A percentile compares a stretch with the other conserved stretches of the same genome.
Conservation (phyloP, 2,329 filamentous ascomycete species). For the Diplodia corticola region DNA sequence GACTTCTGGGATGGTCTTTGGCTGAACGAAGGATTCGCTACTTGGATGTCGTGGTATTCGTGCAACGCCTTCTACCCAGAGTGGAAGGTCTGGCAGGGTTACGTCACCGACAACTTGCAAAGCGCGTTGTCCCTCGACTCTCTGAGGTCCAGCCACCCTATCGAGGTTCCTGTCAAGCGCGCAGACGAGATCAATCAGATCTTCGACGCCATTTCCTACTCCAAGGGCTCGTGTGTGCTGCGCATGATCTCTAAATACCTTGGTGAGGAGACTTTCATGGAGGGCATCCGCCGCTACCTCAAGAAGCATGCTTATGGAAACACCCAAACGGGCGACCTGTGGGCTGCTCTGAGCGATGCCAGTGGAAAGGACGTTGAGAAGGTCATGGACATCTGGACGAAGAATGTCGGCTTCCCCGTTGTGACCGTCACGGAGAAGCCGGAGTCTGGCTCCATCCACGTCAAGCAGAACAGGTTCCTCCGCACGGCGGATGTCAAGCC, state of each 20-base stretch:
- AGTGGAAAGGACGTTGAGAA: constrained; percentile 88
- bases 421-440: constrained; percentile 79
- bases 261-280: constrained; percentile 88
- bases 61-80: constrained; percentile 95
- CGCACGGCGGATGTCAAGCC: constrained; percentile 90
- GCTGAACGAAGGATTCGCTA: constrained; percentile 92
- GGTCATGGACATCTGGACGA: constrained; percentile 96
- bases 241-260: constrained; percentile 97
- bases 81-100: constrained; percentile 97
- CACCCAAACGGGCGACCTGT: constrained; percentile 86
- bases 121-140: constrained; percentile 86
- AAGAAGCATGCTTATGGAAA: constrained; percentile 98
- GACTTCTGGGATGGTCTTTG: constrained; percentile 98
- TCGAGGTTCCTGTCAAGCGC: constrained; percentile 93
- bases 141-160: constrained; percentile 89
- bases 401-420: constrained; percentile 91
- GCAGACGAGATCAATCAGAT: constrained; percentile 98
- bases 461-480: constrained; percentile 95
- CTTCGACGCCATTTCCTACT: constrained; percentile 96
- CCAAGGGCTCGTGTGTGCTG: constrained; percentile 91
- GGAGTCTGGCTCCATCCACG: constrained; percentile 69
- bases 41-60: constrained; percentile 91
- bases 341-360: constrained; percentile 81
- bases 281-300: constrained; percentile 86
- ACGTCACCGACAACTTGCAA: constrained; percentile 90